These are phyloP conservation scores for Wilhelminamyces savonicus DNA, from an alignment of 805 yeast genomes.

Conservation along the genomic window DNA sequence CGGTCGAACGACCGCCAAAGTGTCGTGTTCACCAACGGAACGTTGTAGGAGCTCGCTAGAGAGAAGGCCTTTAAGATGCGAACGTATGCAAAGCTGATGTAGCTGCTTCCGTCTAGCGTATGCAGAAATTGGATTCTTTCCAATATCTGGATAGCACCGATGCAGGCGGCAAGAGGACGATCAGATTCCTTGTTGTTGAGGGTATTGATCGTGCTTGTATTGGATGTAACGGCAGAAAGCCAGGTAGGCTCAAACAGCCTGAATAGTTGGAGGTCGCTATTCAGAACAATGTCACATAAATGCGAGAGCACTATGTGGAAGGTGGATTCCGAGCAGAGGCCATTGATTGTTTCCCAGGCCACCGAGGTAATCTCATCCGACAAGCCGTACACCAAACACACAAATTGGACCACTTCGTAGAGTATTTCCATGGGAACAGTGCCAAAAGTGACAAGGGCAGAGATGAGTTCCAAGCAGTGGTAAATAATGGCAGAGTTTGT, in stretches of 20 bases:
- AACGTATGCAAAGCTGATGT: constrained; percentile 8
- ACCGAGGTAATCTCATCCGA: constrained; percentile 27
- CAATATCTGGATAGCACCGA: constrained; percentile 36
- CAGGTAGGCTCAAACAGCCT: not conserved
- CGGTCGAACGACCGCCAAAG: constrained; percentile 34
- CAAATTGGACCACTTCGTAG: constrained; percentile 31
- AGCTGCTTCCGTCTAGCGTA: constrained; percentile 1
- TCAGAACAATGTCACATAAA: constrained; percentile 14
- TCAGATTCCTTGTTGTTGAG: not conserved
- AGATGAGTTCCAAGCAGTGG: constrained; percentile 36
- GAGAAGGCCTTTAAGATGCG: constrained; percentile 26
- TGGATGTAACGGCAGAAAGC: constrained; percentile 7
- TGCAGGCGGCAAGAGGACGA: constrained; percentile 17
- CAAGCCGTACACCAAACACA: constrained; percentile 40
- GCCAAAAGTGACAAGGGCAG: constrained; percentile 40
- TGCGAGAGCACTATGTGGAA: constrained; percentile 16
- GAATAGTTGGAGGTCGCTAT: constrained; percentile 14
- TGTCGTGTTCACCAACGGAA: constrained; percentile 34
- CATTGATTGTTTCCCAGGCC: constrained; percentile 33
- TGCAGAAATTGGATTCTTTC: constrained; percentile 16
- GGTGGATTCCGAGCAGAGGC: constrained; percentile 32
- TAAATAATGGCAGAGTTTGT: constrained; percentile 28
- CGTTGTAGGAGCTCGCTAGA: constrained; percentile 26
- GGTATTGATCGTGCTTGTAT: not conserved
- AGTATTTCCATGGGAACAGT: constrained; percentile 37